Percentiles rank a stretch among this genome's conserved stretches.
Conservation (phyloP, 371 early-diverging fungal genomes). For the Capillidium rhysosporum region DNA sequence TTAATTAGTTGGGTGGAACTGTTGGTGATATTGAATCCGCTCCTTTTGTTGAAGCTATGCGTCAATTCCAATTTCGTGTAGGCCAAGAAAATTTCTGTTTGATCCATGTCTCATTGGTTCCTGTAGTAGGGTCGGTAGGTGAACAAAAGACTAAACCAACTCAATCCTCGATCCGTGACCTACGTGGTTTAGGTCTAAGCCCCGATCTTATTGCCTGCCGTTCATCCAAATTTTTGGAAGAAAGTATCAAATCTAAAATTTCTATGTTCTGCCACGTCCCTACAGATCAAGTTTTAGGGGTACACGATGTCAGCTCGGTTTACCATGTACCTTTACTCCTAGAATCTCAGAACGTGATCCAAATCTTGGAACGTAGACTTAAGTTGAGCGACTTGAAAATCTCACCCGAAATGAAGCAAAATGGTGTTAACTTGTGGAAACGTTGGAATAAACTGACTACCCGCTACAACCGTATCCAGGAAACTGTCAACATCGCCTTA, state of each 20-base stretch:
- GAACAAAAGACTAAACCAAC: constrained; percentile 99
- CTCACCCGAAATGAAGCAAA: constrained; percentile 23
- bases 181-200: constrained; percentile 88
- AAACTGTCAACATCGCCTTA: constrained; percentile 77
- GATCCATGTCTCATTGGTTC: constrained; percentile 94
- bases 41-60: constrained; percentile 97
- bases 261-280: constrained; percentile 97
- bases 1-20: constrained; percentile 76
- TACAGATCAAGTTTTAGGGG: constrained; percentile 69
- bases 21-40: constrained; percentile 98
- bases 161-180: constrained; percentile 85
- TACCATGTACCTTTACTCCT: constrained; percentile 93
- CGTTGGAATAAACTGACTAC: constrained; percentile 74
- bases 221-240: constrained; percentile 56
- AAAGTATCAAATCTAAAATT: constrained; percentile 74
- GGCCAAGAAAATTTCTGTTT: constrained; percentile 94
- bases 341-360: constrained; percentile 62
- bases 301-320: constrained; percentile 87
- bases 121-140: constrained; percentile 90
- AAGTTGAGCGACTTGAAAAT: constrained; percentile 38
- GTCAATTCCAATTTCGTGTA: constrained; percentile 96
- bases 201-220: constrained; percentile 97
- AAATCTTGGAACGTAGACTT: constrained; percentile 62
- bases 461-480: constrained; percentile 54
- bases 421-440: constrained; percentile 40